Evolutionary conservation across 2,329 filamentous ascomycete species (phyloP).

Genomic region (Bisporella sp.): DNA sequence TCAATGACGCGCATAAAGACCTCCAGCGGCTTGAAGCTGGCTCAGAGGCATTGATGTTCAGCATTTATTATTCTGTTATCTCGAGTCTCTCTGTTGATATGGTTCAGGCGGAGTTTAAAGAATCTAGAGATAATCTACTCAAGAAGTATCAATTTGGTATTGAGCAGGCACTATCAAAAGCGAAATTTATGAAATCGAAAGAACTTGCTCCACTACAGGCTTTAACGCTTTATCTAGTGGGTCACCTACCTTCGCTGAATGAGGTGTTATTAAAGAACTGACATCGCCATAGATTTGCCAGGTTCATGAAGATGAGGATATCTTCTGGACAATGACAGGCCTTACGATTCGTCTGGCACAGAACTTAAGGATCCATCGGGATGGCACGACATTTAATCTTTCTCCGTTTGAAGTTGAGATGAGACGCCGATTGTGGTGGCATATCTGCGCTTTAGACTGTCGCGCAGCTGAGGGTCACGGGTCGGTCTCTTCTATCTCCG

Average conservation of each 20-base stretch:
- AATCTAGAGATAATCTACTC: constrained; percentile 44
- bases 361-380: constrained; percentile 40
- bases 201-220: constrained; percentile 46
- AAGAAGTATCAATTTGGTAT: constrained; percentile 48
- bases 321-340: constrained; percentile 40
- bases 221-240: constrained; percentile 58
- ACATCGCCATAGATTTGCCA: too few species aligned
- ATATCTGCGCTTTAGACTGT: background rate
- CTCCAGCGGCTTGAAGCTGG: constrained; percentile 18
- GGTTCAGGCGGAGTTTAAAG: constrained; percentile 43
- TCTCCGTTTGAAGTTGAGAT: constrained; percentile 1
- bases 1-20: constrained; percentile 22
- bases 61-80: constrained; percentile 53
- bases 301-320: too few species aligned
- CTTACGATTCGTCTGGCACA: constrained; percentile 42
- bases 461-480: background rate
- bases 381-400: constrained; percentile 20
- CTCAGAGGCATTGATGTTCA: constrained; percentile 63
- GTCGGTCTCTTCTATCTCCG: background rate
- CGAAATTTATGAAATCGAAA: constrained; percentile 56
- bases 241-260: constrained; percentile 16
- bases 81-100: constrained; percentile 50
- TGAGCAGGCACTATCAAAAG: constrained; percentile 60
- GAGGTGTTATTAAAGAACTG: too few species aligned
- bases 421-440: constrained; percentile 2